Evolutionary conservation across 2,329 filamentous ascomycete genomes (phyloP).

Genomic region (Celoporthe dispersa): DNA sequence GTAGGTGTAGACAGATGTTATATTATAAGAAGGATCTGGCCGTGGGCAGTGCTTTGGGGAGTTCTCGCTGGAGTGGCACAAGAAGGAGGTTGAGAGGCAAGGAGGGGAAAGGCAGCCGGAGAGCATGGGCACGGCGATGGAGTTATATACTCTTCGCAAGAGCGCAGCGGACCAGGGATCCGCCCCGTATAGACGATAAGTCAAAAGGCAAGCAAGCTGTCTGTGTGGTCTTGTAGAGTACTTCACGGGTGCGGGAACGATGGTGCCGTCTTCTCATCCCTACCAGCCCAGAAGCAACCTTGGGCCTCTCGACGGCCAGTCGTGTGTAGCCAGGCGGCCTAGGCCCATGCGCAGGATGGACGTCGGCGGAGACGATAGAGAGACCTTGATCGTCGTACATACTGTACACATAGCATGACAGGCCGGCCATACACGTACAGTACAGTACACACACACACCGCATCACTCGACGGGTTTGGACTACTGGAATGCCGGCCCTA

Average conservation of each 20-base stretch:
- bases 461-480: conserved; percentile 13
- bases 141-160: conserved; percentile 24
- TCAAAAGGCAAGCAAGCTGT: conserved; percentile 1
- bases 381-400: conserved; percentile 9
- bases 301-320: conserved; percentile 14
- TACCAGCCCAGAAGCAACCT: background rate
- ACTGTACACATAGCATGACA: background rate
- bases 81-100: conserved; percentile 11
- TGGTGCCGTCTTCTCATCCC: conserved; percentile 15
- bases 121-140: conserved; percentile 15
- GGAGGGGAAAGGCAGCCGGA: conserved; percentile 20
- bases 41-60: conserved; percentile 5
- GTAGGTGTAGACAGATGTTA: background rate
- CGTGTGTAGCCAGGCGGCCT: conserved; percentile 10
- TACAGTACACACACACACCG: conserved; percentile 5
- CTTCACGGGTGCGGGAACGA: conserved; percentile 21
- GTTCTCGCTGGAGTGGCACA: conserved; percentile 8
- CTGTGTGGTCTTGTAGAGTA: conserved; percentile 10
- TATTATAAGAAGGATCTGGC: background rate
- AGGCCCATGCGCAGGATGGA: conserved; percentile 18
- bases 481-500: conserved; percentile 15
- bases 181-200: conserved; percentile 1
- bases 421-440: background rate
- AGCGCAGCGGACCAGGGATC: conserved; percentile 20
- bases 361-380: background rate